Evolutionary conservation across 495 filamentous ascomycete species (phyloP), one percentile per base, ranked within the genome.

Genomic region (Glarea lozoyensis): DNA sequence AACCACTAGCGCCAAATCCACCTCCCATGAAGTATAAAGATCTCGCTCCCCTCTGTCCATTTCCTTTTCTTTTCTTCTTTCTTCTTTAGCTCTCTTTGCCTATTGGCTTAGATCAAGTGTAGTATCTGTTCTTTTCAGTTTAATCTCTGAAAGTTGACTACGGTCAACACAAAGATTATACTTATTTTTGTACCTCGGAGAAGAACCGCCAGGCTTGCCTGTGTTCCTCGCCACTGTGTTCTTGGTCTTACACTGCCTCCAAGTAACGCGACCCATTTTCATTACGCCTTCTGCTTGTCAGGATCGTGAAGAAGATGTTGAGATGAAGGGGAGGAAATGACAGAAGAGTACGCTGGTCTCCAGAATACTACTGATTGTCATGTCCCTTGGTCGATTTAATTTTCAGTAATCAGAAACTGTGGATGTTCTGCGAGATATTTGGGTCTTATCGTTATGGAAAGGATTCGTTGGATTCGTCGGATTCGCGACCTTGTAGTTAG

Each of bases 111-210:
- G 86, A 90, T 92, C 86, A 90, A 89, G 86, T 92, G 85, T 92
- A 90, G 86, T 92, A 94, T 92, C 86, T 93, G 86, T 93, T 93
- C 86, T 93, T 89, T 88, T 88, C 82, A 90, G 84, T 89, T 87
- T 89, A 88, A 89, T 77, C 70, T 75, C 73, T 78, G 72, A 74
- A 75, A 76, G 61, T 64, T 57, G 55, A 60, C 79, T 76, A 82
- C 66, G 69, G 77, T 70, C 15, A 69, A 74, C 73, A 82, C 75
- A 76, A 72, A 80, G 79, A 86, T 88, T 88, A 86, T 76, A 75
- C 79, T 73, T 70, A 86, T 88, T 86, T 87, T 86, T 71, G 72
- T 52, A 63, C 38, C 50, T 42, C 43, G 80, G 61, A 51, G 51
- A 60, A 45, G 59, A 63, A 64, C 75, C 82, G 80, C 83, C 86